Conservation (phyloP, 2,329 filamentous ascomycete species). For the Aspergillus pseudotamarii region DNA sequence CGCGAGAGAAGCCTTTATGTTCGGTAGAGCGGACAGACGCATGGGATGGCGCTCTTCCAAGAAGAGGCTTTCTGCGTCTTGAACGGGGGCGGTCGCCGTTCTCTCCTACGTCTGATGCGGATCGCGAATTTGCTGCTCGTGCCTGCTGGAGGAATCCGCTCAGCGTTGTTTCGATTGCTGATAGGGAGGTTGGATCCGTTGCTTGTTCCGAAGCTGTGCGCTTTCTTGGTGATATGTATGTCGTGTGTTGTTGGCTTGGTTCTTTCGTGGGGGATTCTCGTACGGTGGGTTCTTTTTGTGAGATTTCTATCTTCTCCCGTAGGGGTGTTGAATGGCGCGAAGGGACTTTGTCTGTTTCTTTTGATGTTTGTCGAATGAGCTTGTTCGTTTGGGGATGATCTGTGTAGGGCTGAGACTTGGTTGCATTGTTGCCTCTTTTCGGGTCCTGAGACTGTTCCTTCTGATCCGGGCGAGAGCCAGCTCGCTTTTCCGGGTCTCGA, state of each 20-base stretch:
- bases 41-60: slow-evolving; percentile 47
- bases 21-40: slow-evolving; percentile 34
- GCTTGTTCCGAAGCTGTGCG: slow-evolving; percentile 20
- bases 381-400: neutral
- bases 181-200: slow-evolving; percentile 23
- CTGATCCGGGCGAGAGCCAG: slow-evolving; percentile 24
- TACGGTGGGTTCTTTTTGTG: slow-evolving; percentile 1
- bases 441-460: slow-evolving; percentile 5
- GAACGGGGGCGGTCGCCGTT: slow-evolving; percentile 23
- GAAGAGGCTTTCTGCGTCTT: slow-evolving; percentile 39
- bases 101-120: slow-evolving; percentile 24
- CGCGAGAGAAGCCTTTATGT: slow-evolving; percentile 40
- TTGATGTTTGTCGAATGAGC: neutral
- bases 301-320: neutral
- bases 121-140: slow-evolving; percentile 35
- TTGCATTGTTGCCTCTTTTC: slow-evolving; percentile 5
- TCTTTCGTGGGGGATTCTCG: slow-evolving; percentile 1
- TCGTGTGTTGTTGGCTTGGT: neutral
- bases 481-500: slow-evolving; percentile 22
- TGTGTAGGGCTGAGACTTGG: neutral
- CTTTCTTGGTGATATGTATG: slow-evolving; percentile 15
- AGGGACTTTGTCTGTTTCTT: neutral
- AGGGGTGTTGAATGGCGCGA: neutral
- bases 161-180: slow-evolving; percentile 41
- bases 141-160: slow-evolving; percentile 46